These are phyloP conservation scores for Apiospora marii DNA, from an alignment of 2,329 filamentous ascomycete genomes.

Conservation along the genomic window DNA sequence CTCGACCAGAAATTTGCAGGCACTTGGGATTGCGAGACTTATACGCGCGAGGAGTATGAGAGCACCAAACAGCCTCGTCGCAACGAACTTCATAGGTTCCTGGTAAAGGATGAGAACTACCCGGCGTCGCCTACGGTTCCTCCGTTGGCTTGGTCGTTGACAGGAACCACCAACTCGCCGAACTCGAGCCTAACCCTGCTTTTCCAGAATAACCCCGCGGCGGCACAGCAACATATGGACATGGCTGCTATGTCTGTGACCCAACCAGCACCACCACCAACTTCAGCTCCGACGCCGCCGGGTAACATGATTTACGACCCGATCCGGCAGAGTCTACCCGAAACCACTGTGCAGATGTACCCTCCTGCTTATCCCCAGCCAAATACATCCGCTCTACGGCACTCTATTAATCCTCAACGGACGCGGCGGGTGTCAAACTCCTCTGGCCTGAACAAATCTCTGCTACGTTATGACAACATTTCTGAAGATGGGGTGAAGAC, in stretches of 20 bases:
- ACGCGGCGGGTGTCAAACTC: constrained; percentile 10
- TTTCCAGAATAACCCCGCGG: constrained; percentile 64
- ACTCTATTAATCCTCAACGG: constrained; percentile 45
- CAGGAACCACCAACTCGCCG: constrained; percentile 85
- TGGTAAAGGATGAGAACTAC: constrained; percentile 50
- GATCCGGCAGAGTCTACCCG: constrained; percentile 63
- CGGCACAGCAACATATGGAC: constrained; percentile 29
- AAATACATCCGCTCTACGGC: constrained; percentile 55
- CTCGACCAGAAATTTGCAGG: constrained; percentile 89
- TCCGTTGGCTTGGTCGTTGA: constrained; percentile 84
- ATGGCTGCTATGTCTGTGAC: constrained; percentile 14
- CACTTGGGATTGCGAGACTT: constrained; percentile 78
- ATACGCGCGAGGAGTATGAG: constrained; percentile 78
- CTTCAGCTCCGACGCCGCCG: constrained; percentile 57
- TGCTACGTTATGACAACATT: constrained; percentile 37
- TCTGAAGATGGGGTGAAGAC: constrained; percentile 45
- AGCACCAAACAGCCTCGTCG: constrained; percentile 64
- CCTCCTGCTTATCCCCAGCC: constrained; percentile 59
- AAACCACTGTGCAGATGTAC: constrained; percentile 53
- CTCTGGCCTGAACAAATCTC: constrained; percentile 22
- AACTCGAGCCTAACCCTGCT: constrained; percentile 84
- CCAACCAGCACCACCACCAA: constrained; percentile 35
- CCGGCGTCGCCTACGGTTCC: constrained; percentile 57
- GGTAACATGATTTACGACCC: constrained; percentile 69
- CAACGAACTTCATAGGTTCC: constrained; percentile 50